Base-by-base conservation (phyloP, 768 basidiomycete species). In the Dioszegia aurantiaca region DNA sequence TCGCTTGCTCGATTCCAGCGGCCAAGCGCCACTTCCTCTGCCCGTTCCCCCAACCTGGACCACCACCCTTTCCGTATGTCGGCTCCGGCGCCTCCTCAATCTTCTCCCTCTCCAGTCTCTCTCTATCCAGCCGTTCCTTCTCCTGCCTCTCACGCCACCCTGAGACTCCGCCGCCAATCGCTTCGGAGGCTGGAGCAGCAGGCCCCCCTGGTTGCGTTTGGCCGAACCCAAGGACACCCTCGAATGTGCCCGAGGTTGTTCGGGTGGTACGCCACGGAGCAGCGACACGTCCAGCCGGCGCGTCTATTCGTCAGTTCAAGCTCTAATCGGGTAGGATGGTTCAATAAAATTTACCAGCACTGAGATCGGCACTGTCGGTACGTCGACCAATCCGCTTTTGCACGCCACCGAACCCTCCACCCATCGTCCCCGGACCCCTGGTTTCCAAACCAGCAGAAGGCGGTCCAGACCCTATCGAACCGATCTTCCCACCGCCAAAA, bases 221-320 rank as follows among this genome's bases (percentile, higher is more conserved):
- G 43, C 69, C 68, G 55, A 76, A 73, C 1, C 70, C 74, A n/a
- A 73, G 64, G 37, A 76, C 76, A 54, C 73, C 74, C 28, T 76
- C 76, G 51, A 76, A 77, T 8, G 51, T 73, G 40, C 73, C 72
- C 2, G 73, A 67, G 19, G 60, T 47, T 16, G 66, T 64, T 16
- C 72, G 63, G 39, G 60, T 41, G 16, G 67, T 62, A 58, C 74
- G 55, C 70, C 74, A 73, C 37, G 61, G 47, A 48, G 56, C 53
- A 51, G 45, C 27, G 39, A 42, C 39, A 8, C 42, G 41, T 31
- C 2, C 33, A 17, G 27, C 11, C 31, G 44, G 26, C 51, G 41
- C 52, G 24, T 27, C 36, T 41, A 33, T 12, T 2, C 3, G 21
- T 52, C 3, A 41, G 39, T 23, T 14, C 27, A 27, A 14, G n/a